Evolutionary conservation across 441 rosid genomes (phyloP), one percentile per base, ranked within the genome.

Genomic region (Erodium trifolium): DNA sequence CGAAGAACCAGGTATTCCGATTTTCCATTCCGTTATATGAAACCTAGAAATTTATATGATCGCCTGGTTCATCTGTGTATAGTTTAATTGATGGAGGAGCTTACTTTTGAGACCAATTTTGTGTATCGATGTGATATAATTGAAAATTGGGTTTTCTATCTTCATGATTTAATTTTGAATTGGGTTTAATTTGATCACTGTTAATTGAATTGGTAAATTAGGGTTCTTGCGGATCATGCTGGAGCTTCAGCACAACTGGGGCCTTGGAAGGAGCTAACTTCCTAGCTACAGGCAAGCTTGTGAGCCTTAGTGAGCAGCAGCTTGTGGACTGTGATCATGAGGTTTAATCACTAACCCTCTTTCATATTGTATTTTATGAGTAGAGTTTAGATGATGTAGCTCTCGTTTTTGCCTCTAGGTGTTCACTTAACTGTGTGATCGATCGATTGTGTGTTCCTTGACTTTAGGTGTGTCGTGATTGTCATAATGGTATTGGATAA

Each of bases 281-380:
- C 74, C 84, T 93, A 16, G 83, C 97, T 0, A 90, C 97, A 4
- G 96, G 96, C 43, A 76, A 91, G 27, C 96, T 93, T 39, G 91
- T 83, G 45, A 91, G 94, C 84, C 96, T 93, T 11, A 93, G 99
- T 27, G 99, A 93, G 79, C 99, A 93, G 69, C 99, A 93, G 82
- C 97, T 93, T 68, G 99, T 93, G 68, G 99, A 93, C 72, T 93
- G 99, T 74, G 99, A 91, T 73, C 97, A 93, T n/a, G 97, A 93
- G 99, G 99, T 93, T 75, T 13, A 13, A 49, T 34, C 0, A 0
- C 37, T 34, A 34, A 34, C 37, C 37, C 37, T 34, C 37, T 34
- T 34, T 34, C 5, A 5, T 34, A 41, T 41, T 6, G 9, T 1
- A 41, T 41, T 41, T 41, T 41, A 9, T 41, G 47, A 41, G 9